Evolutionary conservation across 306 rosid species (phyloP).

Genomic region (Sindora glabra): DNA sequence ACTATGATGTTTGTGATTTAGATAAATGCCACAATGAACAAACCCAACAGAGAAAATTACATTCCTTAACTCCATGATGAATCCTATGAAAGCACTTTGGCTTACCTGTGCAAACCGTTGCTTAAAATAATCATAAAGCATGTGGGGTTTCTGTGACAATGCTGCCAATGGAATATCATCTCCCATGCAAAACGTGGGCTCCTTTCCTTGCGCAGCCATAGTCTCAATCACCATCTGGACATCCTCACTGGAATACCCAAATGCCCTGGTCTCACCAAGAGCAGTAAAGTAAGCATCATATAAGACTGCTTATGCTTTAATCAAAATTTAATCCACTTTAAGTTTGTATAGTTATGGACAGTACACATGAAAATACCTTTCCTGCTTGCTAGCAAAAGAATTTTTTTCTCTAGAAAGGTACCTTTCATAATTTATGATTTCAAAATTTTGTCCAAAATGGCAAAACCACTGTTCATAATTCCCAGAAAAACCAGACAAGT

Average conservation of each 20-base stretch:
- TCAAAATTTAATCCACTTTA: conserved; percentile 12
- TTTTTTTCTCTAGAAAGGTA: too few species aligned
- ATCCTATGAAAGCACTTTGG: conserved; percentile 1
- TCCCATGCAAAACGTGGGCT: conserved; percentile 97
- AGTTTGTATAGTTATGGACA: too few species aligned
- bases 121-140: conserved; percentile 93
- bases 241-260: conserved; percentile 98
- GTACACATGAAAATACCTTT: too few species aligned
- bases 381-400: too few species aligned
- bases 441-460: too few species aligned
- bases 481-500: too few species aligned
- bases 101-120: conserved; percentile 97
- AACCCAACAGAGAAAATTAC: conserved; percentile 6
- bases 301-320: conserved; percentile 10
- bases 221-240: conserved; percentile 55
- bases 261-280: conserved; percentile 69
- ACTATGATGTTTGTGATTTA: not conserved
- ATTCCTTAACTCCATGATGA: not conserved
- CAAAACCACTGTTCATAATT: too few species aligned
- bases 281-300: conserved; percentile 21
- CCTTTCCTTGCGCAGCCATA: conserved; percentile 99
- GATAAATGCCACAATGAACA: too few species aligned
- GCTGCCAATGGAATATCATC: conserved; percentile 75
- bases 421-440: too few species aligned
- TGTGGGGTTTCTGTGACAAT: conserved; percentile 83